Evolutionary conservation across 495 filamentous ascomycete genomes (phyloP), one percentile per base, ranked within the genome.

Genomic region (Podospora appendiculata): DNA sequence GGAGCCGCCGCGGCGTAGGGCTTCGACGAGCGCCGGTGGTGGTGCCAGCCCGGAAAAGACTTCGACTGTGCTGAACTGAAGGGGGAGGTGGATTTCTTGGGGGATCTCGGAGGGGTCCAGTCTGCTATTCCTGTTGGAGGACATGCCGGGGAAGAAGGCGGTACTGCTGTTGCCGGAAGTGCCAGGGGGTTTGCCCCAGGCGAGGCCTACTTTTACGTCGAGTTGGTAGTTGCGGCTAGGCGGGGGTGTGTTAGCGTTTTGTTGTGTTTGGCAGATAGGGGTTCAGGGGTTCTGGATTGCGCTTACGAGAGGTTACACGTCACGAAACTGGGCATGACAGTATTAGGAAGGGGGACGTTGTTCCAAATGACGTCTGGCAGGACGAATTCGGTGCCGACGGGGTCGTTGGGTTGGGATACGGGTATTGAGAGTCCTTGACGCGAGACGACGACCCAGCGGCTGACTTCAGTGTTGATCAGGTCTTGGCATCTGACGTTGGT

Each of bases 41-140:
- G 92, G 91, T n/a, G 77, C 70, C 41, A 96, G 90, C 61, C 93
- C 93, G n/a, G 90, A 95, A 68, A 79, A 95, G 44, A 98, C 80
- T 42, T 88, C 72, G 53, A 93, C 77, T 38, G 61, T 60, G 54
- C 84, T 84, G 66, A 96, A 83, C 49, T 83, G 76, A 16, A 97
- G 73, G 16, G 89, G 85, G 6, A 95, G 79, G 52, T 87, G 75
- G 25, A 88, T 78, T 40, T 81, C 70, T 62, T 92, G 87, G 40
- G 83, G 76, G 77, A 86, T 57, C 48, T 51, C 38, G 25, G 50
- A 61, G 60, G 52, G 55, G 18, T 57, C 59, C 47, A 51, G 34
- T 9, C 47, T 41, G 16, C 33, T 36, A 25, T 56, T 59, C 19
- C 56, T 51, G 47, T 59, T 60, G 41, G 8, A 7, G 41, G 49